Evolutionary conservation across 257 asterid species (phyloP), one percentile per base, ranked within the genome.

Genomic region (Leonotis leonurus): DNA sequence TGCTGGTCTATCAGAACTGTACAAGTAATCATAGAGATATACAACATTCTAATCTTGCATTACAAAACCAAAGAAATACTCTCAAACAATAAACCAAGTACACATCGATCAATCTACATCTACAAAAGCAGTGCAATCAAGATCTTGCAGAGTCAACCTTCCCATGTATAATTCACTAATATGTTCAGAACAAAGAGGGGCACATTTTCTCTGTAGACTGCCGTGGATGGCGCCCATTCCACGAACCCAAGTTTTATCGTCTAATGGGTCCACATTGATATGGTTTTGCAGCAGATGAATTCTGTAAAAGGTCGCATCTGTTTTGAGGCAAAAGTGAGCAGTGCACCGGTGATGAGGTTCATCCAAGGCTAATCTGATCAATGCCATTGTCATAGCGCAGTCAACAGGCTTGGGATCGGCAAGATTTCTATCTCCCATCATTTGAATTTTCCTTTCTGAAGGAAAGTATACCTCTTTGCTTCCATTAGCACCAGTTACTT

Each of bases 391-490:
- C 35, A 92, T 9, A 30, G 81, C 70, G 9, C 93, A 94, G 26
- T 92, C 99, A 11, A 86, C 90, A 0, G 95, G 96, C 46, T 56
- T 74, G 2, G 97, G 96, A 64, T 92, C 96, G 0, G 82, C 35
- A 25, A 89, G 90, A 56, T 72, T 74, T 40, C 70, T 65, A 61
- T 89, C 94, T 55, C 99, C 86, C 97, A 86, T 85, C 89, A 74
- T 73, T 62, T 77, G 83, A 45, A 92, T 77, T 67, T 86, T 89
- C 71, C 81, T 82, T 77, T 92, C 99, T 4, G 97, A 77, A 46
- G 99, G 99, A 57, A 92, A 89, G 66, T 78, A 37, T 12, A 59
- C 46, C 49, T 73, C 69, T 71, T 75, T 86, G 13, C 18, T 60
- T 44, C 85, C 88, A 55, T 78, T 53, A 9, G 3, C 20, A 68